Percentiles rank a stretch among this genome's conserved stretches.
Evolutionary conservation across 495 filamentous ascomycete species (phyloP).

Genomic region (Hypomontagnella monticulosa): DNA sequence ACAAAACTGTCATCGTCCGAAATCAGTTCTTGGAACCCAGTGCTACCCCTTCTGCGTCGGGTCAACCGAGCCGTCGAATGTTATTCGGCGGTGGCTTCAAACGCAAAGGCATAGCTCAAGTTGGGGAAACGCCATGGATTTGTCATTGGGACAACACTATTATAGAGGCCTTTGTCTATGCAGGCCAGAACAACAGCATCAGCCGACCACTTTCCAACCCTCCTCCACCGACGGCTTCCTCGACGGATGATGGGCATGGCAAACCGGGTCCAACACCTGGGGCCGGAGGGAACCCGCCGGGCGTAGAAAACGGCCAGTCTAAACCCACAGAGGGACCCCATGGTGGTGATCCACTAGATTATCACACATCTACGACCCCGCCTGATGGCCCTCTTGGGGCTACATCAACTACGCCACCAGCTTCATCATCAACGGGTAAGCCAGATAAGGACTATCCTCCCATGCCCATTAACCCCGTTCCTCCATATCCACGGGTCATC

Average conservation of each 20-base stretch:
- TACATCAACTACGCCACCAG: constrained; percentile 11
- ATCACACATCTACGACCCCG: constrained; percentile 8
- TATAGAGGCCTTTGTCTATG: constrained; percentile 84
- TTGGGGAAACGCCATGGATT: constrained; percentile 81
- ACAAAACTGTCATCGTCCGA: constrained; percentile 83
- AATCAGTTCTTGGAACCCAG: constrained; percentile 58
- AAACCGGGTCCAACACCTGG: constrained; percentile 2
- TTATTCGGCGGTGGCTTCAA: constrained; percentile 47
- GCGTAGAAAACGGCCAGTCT: constrained; percentile 12
- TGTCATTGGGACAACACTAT: constrained; percentile 88
- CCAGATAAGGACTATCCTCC: constrained; percentile 20
- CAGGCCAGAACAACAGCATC: constrained; percentile 64
- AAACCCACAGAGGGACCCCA: constrained; percentile 9
- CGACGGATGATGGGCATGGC: neutral
- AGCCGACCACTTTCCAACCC: constrained; percentile 39
- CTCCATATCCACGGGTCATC: constrained; percentile 73
- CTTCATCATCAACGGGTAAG: constrained; percentile 16
- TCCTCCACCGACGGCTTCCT: constrained; percentile 36
- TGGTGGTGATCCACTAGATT: constrained; percentile 16
- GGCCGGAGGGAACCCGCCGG: constrained; percentile 34
- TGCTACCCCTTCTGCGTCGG: constrained; percentile 12
- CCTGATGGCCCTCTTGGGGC: neutral
- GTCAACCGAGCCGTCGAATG: constrained; percentile 29
- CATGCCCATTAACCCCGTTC: constrained; percentile 29
- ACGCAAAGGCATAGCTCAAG: constrained; percentile 59